Percentiles rank a stretch among this genome's conserved stretches.
phyloP scores from a whole-genome alignment of 352 stramenopile genomes.

The Pythium phragmitis region DNA sequence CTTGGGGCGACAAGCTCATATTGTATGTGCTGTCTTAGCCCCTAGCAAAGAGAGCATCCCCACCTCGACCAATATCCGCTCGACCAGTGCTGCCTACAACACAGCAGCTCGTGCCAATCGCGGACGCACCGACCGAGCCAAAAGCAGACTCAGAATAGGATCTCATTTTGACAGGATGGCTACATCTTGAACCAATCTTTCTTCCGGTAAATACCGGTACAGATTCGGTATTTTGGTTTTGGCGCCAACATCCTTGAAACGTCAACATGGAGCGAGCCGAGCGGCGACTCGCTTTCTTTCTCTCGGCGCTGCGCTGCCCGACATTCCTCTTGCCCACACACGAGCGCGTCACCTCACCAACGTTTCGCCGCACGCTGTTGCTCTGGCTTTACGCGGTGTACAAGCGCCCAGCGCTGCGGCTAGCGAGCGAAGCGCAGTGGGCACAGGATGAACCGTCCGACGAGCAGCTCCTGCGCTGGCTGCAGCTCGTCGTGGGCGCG shows the following conservation, averaged over 20 bases:
- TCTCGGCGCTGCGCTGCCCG: conserved; percentile 38
- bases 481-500: conserved; percentile 32
- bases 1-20: neutral
- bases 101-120: neutral
- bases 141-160: too few species aligned
- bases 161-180: conserved; percentile 1
- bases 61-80: conserved; percentile 9
- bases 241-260: conserved; percentile 16
- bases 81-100: neutral
- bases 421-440: conserved; percentile 35
- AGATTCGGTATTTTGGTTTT: conserved; percentile 3
- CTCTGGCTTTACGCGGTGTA: conserved; percentile 49
- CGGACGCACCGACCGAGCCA: too few species aligned
- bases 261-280: conserved; percentile 11
- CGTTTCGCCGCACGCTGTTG: conserved; percentile 35
- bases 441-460: conserved; percentile 29
- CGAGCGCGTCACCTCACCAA: conserved; percentile 17
- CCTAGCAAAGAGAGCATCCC: neutral
- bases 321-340: conserved; percentile 27
- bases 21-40: neutral
- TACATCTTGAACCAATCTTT: conserved; percentile 9
- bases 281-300: conserved; percentile 25
- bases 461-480: conserved; percentile 34
- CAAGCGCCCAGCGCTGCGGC: conserved; percentile 27
- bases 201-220: conserved; percentile 8